A percentile compares a stretch with the other conserved stretches of the same genome.
These are phyloP conservation scores for Cruciata laevipes DNA, from an alignment of 257 asterid genomes.

Conservation along the genomic window DNA sequence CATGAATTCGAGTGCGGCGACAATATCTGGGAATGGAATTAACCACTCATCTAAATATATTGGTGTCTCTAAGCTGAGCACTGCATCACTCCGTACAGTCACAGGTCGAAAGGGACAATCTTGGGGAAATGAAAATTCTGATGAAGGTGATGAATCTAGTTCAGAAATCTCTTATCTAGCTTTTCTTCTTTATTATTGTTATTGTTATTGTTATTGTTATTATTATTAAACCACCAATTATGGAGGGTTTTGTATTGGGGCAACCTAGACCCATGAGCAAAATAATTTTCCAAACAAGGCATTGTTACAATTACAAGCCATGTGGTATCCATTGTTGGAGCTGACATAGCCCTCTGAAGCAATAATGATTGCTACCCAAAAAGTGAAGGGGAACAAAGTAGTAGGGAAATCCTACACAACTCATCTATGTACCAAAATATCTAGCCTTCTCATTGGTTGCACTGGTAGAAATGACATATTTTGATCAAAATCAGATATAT, in stretches of 20 bases:
- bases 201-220: no score
- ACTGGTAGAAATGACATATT: neutral
- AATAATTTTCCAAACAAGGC: no score
- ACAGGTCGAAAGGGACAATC: conserved; percentile 69
- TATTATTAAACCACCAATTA: no score
- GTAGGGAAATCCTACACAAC: no score
- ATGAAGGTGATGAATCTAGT: conserved; percentile 61
- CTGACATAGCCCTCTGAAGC: no score
- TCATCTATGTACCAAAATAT: neutral
- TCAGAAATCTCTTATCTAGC: conserved; percentile 5
- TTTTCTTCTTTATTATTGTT: no score
- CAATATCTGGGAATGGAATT: conserved; percentile 61
- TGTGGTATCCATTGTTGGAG: no score
- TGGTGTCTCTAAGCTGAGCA: conserved; percentile 54
- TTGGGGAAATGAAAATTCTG: conserved; percentile 51
- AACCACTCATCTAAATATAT: conserved; percentile 55
- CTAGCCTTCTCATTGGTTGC: conserved; percentile 2
- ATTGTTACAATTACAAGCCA: no score
- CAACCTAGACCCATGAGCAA: no score
- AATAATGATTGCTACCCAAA: no score
- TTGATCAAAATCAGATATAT: neutral
- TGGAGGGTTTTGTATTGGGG: no score
- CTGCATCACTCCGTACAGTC: conserved; percentile 55
- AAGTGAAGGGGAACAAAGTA: no score
- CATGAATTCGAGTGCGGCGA: conserved; percentile 39